These are phyloP conservation scores for Arthrinium puccinioides DNA, from an alignment of 2,329 filamentous ascomycete genomes.

Conservation along the genomic window DNA sequence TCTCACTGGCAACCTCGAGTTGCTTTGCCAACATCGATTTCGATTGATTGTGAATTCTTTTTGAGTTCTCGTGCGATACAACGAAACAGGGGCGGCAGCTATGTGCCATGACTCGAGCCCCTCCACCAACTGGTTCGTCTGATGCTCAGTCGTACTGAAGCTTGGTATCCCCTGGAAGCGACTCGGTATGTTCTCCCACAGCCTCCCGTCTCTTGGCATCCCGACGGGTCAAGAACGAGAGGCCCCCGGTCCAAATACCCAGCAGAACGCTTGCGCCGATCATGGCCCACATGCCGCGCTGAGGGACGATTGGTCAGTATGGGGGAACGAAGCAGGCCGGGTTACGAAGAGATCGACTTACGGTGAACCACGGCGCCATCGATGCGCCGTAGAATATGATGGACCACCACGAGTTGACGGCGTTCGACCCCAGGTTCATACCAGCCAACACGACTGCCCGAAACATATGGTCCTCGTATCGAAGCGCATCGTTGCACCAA, in stretches of 20 bases:
- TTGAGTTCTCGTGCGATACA: too few relatives aligned
- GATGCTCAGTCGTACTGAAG: too few relatives aligned
- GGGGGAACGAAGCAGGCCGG: not conserved
- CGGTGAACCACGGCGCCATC: conserved; percentile 58
- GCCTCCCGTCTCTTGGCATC: not conserved
- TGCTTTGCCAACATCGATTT: too few relatives aligned
- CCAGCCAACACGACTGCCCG: conserved; percentile 61
- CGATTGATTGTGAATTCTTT: too few relatives aligned
- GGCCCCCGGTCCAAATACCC: conserved; percentile 48
- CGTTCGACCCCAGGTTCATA: conserved; percentile 65
- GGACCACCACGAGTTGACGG: conserved; percentile 67
- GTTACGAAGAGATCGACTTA: conserved; percentile 26
- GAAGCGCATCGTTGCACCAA: conserved; percentile 66
- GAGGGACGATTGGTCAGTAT: conserved; percentile 6
- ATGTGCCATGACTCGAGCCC: too few relatives aligned
- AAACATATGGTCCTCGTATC: conserved; percentile 54
- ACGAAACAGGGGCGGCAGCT: too few relatives aligned
- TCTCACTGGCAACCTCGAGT: too few relatives aligned
- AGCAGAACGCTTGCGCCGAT: conserved; percentile 55
- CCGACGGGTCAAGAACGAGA: conserved; percentile 37
- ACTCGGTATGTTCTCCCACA: not conserved
- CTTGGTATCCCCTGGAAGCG: not conserved
- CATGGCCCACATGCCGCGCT: conserved; percentile 70
- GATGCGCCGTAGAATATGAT: conserved; percentile 63
- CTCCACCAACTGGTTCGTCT: too few relatives aligned